Conservation (phyloP, 768 basidiomycete genomes). For the Termitomyces sp. region DNA sequence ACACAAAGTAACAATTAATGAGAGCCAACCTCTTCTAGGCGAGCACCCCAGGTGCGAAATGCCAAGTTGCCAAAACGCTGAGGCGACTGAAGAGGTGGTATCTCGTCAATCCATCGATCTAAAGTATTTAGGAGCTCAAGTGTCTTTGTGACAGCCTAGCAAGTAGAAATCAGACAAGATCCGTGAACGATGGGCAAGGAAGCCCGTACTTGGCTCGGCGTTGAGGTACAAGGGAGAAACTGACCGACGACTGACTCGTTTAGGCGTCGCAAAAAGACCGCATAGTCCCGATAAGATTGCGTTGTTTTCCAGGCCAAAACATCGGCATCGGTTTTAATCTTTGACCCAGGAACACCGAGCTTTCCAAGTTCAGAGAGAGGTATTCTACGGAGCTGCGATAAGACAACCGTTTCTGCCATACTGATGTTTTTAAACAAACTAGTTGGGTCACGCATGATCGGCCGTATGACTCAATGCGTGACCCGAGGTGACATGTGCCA, state of each 20-base stretch:
- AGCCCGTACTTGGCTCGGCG: conserved; percentile 32
- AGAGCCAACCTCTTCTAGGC: conserved; percentile 66
- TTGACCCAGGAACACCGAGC: conserved; percentile 36
- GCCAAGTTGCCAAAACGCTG: conserved; percentile 93
- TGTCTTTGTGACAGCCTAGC: conserved; percentile 44
- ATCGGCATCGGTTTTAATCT: conserved; percentile 72
- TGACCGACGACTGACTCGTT: conserved; percentile 75
- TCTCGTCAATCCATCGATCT: conserved; percentile 74
- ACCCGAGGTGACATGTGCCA: conserved; percentile 5
- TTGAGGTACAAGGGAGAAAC: conserved; percentile 41
- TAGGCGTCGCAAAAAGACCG: conserved; percentile 70
- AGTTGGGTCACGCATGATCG: no score
- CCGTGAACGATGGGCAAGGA: not conserved
- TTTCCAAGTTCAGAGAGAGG: conserved; percentile 14
- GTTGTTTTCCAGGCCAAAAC: conserved; percentile 71
- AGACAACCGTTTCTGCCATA: conserved; percentile 7
- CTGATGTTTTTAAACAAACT: not conserved
- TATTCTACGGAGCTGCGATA: conserved; percentile 28
- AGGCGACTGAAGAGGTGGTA: conserved; percentile 68
- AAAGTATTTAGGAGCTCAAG: conserved; percentile 63
- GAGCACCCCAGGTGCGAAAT: conserved; percentile 80
- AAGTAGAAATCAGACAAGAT: conserved; percentile 4
- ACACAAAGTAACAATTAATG: conserved; percentile 5
- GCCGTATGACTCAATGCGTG: conserved; percentile 9
- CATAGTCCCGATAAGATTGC: conserved; percentile 70